Conservation (phyloP, 495 filamentous ascomycete genomes). For the Aspergillus cristatus region DNA sequence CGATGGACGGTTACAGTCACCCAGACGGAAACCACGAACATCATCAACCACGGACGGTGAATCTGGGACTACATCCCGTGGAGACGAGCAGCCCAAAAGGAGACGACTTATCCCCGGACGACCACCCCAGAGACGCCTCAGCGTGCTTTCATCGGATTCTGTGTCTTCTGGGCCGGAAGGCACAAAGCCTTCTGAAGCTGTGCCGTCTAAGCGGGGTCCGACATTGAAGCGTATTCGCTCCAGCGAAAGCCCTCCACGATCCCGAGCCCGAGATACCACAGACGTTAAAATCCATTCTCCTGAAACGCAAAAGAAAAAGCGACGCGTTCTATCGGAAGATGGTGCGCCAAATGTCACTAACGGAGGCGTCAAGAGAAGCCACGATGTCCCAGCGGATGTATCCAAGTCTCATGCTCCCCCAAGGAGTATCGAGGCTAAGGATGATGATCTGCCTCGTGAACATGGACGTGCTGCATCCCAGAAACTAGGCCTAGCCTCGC, state of each 20-base stretch:
- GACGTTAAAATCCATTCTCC: conserved; percentile 18
- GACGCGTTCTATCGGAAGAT: conserved; percentile 38
- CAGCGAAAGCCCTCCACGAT: conserved; percentile 55
- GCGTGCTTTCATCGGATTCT: conserved; percentile 35
- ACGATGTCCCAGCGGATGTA: conserved; percentile 10
- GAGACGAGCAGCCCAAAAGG: conserved; percentile 29
- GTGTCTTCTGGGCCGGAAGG: conserved; percentile 31
- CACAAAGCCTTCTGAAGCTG: conserved; percentile 25
- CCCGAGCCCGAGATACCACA: conserved; percentile 35
- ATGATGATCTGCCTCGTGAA: conserved; percentile 8
- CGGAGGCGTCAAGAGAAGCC: conserved; percentile 22
- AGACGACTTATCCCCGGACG: conserved; percentile 36
- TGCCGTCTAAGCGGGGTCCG: conserved; percentile 11
- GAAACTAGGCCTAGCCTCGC: conserved; percentile 10
- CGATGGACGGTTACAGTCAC: conserved; percentile 18
- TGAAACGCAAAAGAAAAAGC: conserved; percentile 39
- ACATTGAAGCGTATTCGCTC: conserved; percentile 53
- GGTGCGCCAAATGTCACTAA: conserved; percentile 24
- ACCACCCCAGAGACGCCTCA: conserved; percentile 28
- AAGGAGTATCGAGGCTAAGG: conserved; percentile 17
- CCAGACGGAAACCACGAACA: conserved; percentile 16
- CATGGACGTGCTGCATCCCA: conserved; percentile 8
- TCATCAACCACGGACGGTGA: conserved; percentile 28
- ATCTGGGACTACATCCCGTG: conserved; percentile 17
- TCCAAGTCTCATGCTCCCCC: conserved; percentile 13